phyloP scores from a whole-genome alignment of 345 rosid species.

The Excoecaria agallocha region DNA sequence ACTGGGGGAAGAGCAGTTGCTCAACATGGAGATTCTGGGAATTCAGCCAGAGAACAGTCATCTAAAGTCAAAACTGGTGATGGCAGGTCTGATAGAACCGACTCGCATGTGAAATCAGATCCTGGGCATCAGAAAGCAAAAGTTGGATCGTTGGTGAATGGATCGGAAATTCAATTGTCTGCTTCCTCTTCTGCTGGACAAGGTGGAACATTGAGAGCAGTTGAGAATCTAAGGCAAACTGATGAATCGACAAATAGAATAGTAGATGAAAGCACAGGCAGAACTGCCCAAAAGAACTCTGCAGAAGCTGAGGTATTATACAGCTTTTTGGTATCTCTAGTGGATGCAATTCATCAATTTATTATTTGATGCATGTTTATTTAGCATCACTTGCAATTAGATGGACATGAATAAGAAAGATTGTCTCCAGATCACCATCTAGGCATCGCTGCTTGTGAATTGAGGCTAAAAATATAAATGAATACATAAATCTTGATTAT shows the following conservation, averaged over 20 bases:
- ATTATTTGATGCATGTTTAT: not conserved
- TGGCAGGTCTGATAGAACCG: conserved; percentile 64
- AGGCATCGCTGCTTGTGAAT: no score
- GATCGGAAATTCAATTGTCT: conserved; percentile 49
- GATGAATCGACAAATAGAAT: conserved; percentile 47
- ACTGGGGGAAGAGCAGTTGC: conserved; percentile 44
- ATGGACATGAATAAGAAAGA: not conserved
- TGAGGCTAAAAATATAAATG: not conserved
- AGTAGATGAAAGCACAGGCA: conserved; percentile 48
- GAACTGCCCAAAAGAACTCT: conserved; percentile 48
- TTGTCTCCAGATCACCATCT: not conserved
- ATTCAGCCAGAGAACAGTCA: conserved; percentile 55
- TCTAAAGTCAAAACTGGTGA: conserved; percentile 61
- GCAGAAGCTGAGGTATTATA: conserved; percentile 66
- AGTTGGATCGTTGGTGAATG: conserved; percentile 47
- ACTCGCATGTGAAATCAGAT: conserved; percentile 59
- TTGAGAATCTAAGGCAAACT: conserved; percentile 52
- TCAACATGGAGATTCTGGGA: conserved; percentile 62
- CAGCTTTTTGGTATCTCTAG: not conserved
- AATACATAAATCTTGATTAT: not conserved
- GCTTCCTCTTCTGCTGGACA: conserved; percentile 35
- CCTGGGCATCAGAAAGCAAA: conserved; percentile 54
- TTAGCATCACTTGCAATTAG: not conserved
- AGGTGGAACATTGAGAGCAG: conserved; percentile 35
- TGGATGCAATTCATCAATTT: conserved; percentile 9